These are phyloP conservation scores for Ogataea pilisensis DNA, from an alignment of 805 yeast genomes.

Conservation along the genomic window DNA sequence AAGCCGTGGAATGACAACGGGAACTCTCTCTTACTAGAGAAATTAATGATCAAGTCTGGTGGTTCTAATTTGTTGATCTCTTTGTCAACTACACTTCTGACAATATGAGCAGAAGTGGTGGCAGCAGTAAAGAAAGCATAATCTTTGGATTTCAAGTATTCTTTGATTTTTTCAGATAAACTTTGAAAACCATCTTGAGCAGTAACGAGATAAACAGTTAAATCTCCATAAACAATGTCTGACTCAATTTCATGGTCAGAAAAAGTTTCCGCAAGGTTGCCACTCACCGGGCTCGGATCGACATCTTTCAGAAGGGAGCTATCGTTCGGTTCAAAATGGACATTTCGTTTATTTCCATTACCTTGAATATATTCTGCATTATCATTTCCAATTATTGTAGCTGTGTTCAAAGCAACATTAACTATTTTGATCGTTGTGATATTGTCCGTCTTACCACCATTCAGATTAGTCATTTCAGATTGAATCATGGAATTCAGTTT, in stretches of 20 bases:
- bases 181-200: slow-evolving; percentile 6
- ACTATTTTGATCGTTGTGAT: slow-evolving; percentile 23
- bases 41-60: slow-evolving; percentile 9
- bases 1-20: slow-evolving; percentile 8
- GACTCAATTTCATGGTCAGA: slow-evolving; percentile 10
- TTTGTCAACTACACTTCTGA: no score
- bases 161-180: slow-evolving; percentile 2
- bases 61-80: slow-evolving; percentile 2
- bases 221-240: slow-evolving; percentile 5
- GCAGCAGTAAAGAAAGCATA: no score
- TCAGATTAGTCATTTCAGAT: slow-evolving; percentile 22
- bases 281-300: slow-evolving; percentile 15
- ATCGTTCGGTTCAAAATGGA: background rate
- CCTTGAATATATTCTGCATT: slow-evolving; percentile 4
- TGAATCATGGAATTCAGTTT: slow-evolving; percentile 24
- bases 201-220: slow-evolving; percentile 13
- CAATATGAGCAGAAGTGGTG: no score
- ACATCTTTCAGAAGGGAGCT: slow-evolving; percentile 5
- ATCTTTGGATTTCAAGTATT: slow-evolving; percentile 4
- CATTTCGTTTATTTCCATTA: background rate
- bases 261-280: slow-evolving; percentile 5
- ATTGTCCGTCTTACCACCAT: slow-evolving; percentile 10
- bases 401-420: slow-evolving; percentile 15
- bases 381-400: slow-evolving; percentile 11
- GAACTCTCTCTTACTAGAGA: slow-evolving; percentile 1